Base-by-base conservation (phyloP, 306 rosid species). In the Delonix regia region DNA sequence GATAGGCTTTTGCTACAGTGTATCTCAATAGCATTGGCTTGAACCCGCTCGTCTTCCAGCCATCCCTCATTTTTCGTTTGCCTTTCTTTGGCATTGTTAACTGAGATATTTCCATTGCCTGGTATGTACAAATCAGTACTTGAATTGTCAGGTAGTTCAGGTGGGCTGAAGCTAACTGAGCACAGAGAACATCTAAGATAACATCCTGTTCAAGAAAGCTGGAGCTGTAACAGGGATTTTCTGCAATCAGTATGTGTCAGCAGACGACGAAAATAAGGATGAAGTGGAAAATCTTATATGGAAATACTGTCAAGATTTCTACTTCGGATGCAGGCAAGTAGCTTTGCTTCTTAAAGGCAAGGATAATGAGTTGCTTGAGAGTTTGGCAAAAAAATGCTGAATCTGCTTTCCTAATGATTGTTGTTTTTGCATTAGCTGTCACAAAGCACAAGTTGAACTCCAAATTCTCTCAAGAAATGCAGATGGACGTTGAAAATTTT, bases 401-500 rank as follows among this genome's bases (percentile, higher is more conserved):
- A 67, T 92, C 99, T 76, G 88, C 97, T 75, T 92, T 94, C 64
- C 91, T 92, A 69, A 94, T 89, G 99, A 91, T 89, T 82, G 97
- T 94, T 67, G 84, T 94, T 48, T 92, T 92, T 63, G 93, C 99
- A 6, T 76, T 90, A 57, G 88, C 97, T 39, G 95, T 92, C 70
- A 88, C 97, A 66, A 94, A 94, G 67, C 86, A 88, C 76, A 94
- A 87, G 80, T 69, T 94, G 44, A 86, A 74, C 85, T 42, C 93
- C 38, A 87, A 85, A 62, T 87, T 73, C 74, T 60, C 80, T 56
- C 86, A 53, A 49, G 97, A 90, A 80, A 79, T 74, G 60, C 89
- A 86, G 67, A 72, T 82, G 41, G 91, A 86, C 3, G 42, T 81
- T 89, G 76, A 83, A 72, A 85, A 90, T 94, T 76, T 86, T 94